A percentile compares a stretch with the other conserved stretches of the same genome.
phyloP scores from a whole-genome alignment of 1,284 basidiomycete species.

The Marasmius tenuissimus region DNA sequence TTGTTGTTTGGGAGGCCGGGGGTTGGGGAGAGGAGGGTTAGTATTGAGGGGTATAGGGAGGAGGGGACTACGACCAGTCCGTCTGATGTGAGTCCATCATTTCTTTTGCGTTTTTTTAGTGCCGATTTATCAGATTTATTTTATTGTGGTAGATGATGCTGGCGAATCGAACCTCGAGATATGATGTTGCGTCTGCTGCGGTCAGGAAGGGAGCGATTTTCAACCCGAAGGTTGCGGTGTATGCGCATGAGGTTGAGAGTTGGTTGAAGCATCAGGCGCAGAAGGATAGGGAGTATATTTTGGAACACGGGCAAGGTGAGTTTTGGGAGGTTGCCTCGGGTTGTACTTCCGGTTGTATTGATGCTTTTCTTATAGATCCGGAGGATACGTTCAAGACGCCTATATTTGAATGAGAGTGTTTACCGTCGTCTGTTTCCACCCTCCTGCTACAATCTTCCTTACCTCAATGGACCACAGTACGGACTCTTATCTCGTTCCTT shows the following conservation, averaged over 20 bases:
- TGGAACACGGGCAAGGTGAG: constrained; percentile 53
- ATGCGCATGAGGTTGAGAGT: constrained; percentile 52
- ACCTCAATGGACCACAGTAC: no score
- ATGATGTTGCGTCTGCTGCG: constrained; percentile 59
- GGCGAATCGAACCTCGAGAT: constrained; percentile 63
- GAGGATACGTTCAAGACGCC: constrained; percentile 1
- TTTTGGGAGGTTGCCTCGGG: neutral
- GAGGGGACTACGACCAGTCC: constrained; percentile 75
- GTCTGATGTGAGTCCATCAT: constrained; percentile 48
- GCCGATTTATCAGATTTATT: no score
- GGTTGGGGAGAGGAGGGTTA: constrained; percentile 39
- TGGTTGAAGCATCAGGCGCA: constrained; percentile 53
- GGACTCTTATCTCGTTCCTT: no score
- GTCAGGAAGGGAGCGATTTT: constrained; percentile 49
- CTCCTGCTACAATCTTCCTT: no score
- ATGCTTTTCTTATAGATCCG: neutral
- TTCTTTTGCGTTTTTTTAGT: neutral
- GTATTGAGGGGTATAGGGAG: constrained; percentile 62
- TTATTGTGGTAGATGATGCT: constrained; percentile 61
- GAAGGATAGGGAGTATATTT: constrained; percentile 58
- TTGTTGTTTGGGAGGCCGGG: constrained; percentile 58
- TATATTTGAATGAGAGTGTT: neutral
- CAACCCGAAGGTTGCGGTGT: constrained; percentile 53
- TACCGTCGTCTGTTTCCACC: no score
- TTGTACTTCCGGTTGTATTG: neutral